Evolutionary conservation across 495 filamentous ascomycete genomes (phyloP), one percentile per base, ranked within the genome.

Genomic region (Halenospora varia): DNA sequence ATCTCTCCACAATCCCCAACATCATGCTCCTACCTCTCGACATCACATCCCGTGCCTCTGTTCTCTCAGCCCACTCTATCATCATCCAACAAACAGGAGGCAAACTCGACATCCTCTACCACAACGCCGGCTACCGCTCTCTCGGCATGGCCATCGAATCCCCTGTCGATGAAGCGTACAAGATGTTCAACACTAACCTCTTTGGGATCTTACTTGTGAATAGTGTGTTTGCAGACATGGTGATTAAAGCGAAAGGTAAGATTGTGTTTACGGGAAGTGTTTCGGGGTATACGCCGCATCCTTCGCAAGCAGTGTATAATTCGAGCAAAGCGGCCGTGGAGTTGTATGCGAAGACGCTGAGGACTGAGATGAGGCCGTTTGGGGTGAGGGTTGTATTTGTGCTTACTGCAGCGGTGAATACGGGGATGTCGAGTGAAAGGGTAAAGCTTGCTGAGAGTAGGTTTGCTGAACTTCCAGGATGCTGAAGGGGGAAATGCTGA

Each of bases 251-350:
- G 2, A 52, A 40, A 35, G 55, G 55, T 2, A 58, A 52, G 47
- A 52, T 58, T 20, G 55, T 58, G 19, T 44, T 51, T 29, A 58
- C 48, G 13, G 55, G 47, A 11, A 19, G 13, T 39, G 48, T 42
- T 6, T 25, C 55, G 17, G 55, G 55, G 20, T 45, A 45, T 17
- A 48, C 26, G 13, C 48, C 47, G 2, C 26, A 25, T 40, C 56
- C 56, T 24, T 25, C 48, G 2, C 24, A 42, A 25, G 25, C 77
- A 0, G 73, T 80, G 19, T 88, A 89, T 68, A 83, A 81, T 64
- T 81, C 83, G 15, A 79, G 77, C 35, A 88, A 88, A 70, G 82
- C 83, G 1, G 86, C 86, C 6, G 60, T 87, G 49, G 82, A 85
- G 56, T 73, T 77, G 2, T 85, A 82, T 57, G 79, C 73, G 60